phyloP scores from a whole-genome alignment of 1,139 yeast genomes.

The Sugiyamaella pinicola region DNA sequence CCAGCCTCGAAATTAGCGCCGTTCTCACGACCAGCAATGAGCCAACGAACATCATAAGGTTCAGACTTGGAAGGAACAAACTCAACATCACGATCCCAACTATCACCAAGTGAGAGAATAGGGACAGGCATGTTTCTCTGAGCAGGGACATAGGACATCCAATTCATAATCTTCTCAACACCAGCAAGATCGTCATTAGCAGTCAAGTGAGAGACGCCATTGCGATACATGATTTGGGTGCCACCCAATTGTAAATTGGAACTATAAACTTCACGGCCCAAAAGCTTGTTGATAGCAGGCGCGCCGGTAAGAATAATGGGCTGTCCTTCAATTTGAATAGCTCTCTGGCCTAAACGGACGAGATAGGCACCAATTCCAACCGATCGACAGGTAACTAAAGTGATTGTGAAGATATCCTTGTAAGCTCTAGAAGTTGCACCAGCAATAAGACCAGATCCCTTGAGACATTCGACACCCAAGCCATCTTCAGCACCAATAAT shows the following conservation, averaged over 20 bases:
- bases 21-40: constrained; percentile 79
- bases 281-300: constrained; percentile 93
- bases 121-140: constrained; percentile 91
- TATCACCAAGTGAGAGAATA: constrained; percentile 71
- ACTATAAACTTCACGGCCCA: constrained; percentile 96
- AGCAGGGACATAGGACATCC: constrained; percentile 97
- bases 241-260: constrained; percentile 98
- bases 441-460: constrained; percentile 97
- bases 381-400: constrained; percentile 96
- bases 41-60: constrained; percentile 90
- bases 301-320: constrained; percentile 99
- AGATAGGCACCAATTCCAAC: constrained; percentile 99
- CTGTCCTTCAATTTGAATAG: constrained; percentile 97
- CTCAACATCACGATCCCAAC: constrained; percentile 93
- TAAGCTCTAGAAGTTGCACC: constrained; percentile 98
- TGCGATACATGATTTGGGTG: constrained; percentile 96
- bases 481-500: constrained; percentile 95
- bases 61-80: constrained; percentile 72
- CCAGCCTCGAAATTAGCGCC: constrained; percentile 75
- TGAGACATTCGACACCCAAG: constrained; percentile 95
- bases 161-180: constrained; percentile 88
- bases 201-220: constrained; percentile 97
- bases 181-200: constrained; percentile 96
- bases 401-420: constrained; percentile 93
- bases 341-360: constrained; percentile 97